Percentiles rank a stretch among this genome's conserved stretches.
Evolutionary conservation across 352 stramenopile species (phyloP).

Genomic region (Phytophthora sp.): DNA sequence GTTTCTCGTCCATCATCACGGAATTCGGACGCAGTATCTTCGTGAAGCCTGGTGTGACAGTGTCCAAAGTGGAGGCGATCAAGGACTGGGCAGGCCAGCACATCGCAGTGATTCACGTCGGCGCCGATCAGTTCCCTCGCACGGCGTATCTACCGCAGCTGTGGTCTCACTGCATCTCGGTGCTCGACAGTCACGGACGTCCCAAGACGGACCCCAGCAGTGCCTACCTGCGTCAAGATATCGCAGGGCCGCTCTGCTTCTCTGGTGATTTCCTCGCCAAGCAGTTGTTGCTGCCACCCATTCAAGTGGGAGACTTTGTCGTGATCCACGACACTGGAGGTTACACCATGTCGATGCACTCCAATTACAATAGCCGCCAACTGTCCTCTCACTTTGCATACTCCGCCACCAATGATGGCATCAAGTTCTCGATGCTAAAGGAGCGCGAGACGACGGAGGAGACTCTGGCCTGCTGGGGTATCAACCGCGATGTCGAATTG

Average conservation of each 20-base stretch:
- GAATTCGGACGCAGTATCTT: constrained; percentile 92
- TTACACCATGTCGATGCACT: constrained; percentile 91
- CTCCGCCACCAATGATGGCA: constrained; percentile 20
- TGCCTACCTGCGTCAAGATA: constrained; percentile 74
- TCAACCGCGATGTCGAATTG: constrained; percentile 52
- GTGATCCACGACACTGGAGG: constrained; percentile 90
- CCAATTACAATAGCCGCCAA: constrained; percentile 89
- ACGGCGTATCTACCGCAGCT: constrained; percentile 86
- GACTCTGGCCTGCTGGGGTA: constrained; percentile 73
- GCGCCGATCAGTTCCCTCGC: constrained; percentile 91
- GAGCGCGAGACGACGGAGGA: constrained; percentile 71
- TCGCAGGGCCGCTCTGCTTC: constrained; percentile 93
- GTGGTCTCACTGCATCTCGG: constrained; percentile 85
- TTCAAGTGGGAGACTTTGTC: constrained; percentile 74
- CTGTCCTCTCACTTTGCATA: constrained; percentile 76
- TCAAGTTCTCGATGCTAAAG: constrained; percentile 71
- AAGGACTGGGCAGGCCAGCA: constrained; percentile 84
- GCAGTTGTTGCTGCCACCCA: constrained; percentile 72
- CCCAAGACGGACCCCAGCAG: constrained; percentile 45
- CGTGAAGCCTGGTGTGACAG: constrained; percentile 86
- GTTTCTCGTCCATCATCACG: constrained; percentile 86
- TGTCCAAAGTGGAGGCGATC: constrained; percentile 89
- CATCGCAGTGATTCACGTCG: constrained; percentile 90
- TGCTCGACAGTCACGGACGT: constrained; percentile 59
- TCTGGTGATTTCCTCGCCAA: constrained; percentile 90